These are phyloP conservation scores for Monosporozyma servazzii DNA, from an alignment of 805 yeast genomes.

Conservation along the genomic window DNA sequence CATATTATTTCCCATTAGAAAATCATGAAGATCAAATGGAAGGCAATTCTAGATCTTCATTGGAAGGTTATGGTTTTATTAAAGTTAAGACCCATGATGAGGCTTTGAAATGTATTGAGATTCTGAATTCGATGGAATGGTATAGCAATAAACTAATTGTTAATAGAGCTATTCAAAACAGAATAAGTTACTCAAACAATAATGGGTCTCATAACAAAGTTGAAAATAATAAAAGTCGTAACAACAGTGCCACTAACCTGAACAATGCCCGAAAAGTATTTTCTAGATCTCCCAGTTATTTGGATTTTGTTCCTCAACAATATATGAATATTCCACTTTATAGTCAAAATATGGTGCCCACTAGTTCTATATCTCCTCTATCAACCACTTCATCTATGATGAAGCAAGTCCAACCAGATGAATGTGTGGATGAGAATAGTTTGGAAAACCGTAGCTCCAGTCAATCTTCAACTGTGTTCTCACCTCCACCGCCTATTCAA, in stretches of 20 bases:
- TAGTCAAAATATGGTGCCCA: neutral
- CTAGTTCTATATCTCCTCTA: neutral
- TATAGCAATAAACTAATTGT: conserved; percentile 19
- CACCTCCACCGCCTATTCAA: neutral
- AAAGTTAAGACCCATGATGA: conserved; percentile 41
- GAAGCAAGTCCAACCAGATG: neutral
- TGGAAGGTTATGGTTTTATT: conserved; percentile 45
- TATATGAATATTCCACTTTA: neutral
- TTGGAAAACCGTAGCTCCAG: neutral
- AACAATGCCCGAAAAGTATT: neutral
- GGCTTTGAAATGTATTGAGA: conserved; percentile 41
- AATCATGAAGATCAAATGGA: conserved; percentile 3
- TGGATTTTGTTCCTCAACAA: neutral
- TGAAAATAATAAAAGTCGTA: neutral
- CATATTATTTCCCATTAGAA: conserved; percentile 26
- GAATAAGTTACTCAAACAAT: conserved; percentile 4
- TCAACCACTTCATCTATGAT: neutral
- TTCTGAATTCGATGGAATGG: conserved; percentile 38
- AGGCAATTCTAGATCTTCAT: neutral
- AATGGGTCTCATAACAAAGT: neutral
- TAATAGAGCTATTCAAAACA: conserved; percentile 34
- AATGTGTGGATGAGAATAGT: neutral
- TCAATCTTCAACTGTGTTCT: neutral
- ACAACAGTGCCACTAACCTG: neutral
- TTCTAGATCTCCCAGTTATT: neutral